Conservation (phyloP, 2,329 filamentous ascomycete genomes). For the Fusarium incarnatum region DNA sequence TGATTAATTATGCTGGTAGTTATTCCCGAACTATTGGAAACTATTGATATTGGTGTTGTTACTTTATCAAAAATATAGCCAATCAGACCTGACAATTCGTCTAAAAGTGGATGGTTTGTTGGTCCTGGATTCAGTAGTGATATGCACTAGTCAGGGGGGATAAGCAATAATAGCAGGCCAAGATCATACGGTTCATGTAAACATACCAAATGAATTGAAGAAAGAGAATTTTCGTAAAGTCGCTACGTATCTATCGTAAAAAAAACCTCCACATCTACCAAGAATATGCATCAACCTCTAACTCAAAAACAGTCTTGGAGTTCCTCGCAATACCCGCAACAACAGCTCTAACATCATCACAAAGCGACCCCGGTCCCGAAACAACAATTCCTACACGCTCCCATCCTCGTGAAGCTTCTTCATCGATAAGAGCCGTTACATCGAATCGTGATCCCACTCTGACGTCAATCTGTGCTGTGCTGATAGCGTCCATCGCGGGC, state of each 20-base stretch:
- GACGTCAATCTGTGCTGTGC: not conserved
- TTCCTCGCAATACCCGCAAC: slow-evolving; percentile 14
- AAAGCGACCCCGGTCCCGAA: slow-evolving; percentile 11
- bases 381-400: slow-evolving; percentile 19
- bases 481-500: slow-evolving; percentile 5
- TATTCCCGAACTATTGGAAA: not conserved
- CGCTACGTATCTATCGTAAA: not conserved
- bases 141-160: not conserved
- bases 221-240: not conserved
- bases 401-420: slow-evolving; percentile 9
- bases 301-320: slow-evolving; percentile 14
- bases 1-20: too few relatives aligned
- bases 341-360: slow-evolving; percentile 7
- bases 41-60: not conserved
- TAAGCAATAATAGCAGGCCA: too few relatives aligned
- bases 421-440: not conserved
- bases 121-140: too few relatives aligned
- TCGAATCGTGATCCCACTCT: slow-evolving; percentile 10
- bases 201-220: not conserved
- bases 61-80: not conserved
- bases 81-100: not conserved
- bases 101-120: not conserved
- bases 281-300: slow-evolving; percentile 24
- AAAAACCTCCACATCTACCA: not conserved
- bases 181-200: not conserved